Conservation (phyloP, 2,329 filamentous ascomycete species). For the Plectosphaerella plurivora region DNA sequence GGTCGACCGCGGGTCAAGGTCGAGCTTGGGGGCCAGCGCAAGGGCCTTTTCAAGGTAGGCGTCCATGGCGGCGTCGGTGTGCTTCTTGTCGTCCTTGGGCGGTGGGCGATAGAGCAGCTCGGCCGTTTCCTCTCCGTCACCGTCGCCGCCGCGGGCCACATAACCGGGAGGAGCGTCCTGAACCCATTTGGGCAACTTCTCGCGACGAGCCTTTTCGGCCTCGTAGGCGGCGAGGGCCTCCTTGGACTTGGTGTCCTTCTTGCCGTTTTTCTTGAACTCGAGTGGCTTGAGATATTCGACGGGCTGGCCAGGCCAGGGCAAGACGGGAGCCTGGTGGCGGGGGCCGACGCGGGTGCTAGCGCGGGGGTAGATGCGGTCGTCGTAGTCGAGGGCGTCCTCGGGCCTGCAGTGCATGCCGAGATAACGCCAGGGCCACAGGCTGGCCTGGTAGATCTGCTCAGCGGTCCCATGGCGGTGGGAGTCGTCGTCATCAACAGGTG, state of each 20-base stretch:
- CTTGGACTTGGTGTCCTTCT: constrained; percentile 77
- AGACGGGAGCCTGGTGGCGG: constrained; percentile 82
- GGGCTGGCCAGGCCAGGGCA: constrained; percentile 78
- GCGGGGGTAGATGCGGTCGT: constrained; percentile 94
- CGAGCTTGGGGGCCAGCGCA: constrained; percentile 58
- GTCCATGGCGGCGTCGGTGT: constrained; percentile 50
- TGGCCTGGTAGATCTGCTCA: constrained; percentile 88
- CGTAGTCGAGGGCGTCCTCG: constrained; percentile 93
- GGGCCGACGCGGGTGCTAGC: constrained; percentile 90
- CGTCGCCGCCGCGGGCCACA: constrained; percentile 76
- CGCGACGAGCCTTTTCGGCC: constrained; percentile 72
- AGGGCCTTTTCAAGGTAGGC: constrained; percentile 72
- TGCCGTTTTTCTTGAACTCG: constrained; percentile 78
- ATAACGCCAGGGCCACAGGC: constrained; percentile 94
- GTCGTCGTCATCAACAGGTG: constrained; percentile 56
- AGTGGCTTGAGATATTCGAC: constrained; percentile 87
- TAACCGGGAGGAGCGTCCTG: constrained; percentile 89
- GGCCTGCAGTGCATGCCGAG: constrained; percentile 92
- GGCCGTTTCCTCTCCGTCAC: constrained; percentile 66
- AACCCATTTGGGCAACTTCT: constrained; percentile 86
- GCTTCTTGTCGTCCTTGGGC: constrained; percentile 56
- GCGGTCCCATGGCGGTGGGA: constrained; percentile 60
- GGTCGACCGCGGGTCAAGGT: constrained; percentile 71
- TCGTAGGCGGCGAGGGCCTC: constrained; percentile 76
- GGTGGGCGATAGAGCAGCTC: constrained; percentile 77